A percentile compares a stretch with the other conserved stretches of the same genome.
Conservation (phyloP, 805 yeast species). For the Debaryomyces tyrocola region DNA sequence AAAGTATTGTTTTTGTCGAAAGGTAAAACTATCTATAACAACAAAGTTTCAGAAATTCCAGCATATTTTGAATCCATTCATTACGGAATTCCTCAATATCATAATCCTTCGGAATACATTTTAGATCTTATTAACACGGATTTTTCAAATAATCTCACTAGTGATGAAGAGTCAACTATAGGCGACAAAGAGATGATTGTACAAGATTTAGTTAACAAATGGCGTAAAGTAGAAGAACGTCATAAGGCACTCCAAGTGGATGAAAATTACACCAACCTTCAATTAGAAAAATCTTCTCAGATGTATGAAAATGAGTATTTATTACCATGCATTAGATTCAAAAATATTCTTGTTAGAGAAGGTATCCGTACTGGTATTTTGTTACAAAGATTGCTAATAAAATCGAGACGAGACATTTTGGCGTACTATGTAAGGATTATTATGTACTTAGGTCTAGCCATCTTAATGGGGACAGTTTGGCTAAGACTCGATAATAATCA, state of each 20-base stretch:
- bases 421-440: conserved; percentile 36
- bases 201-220: background rate
- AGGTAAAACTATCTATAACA: conserved; percentile 22
- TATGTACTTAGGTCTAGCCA: conserved; percentile 41
- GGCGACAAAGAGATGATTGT: background rate
- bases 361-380: conserved; percentile 16
- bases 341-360: conserved; percentile 3
- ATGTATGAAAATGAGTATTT: background rate
- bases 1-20: conserved; percentile 19
- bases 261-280: background rate
- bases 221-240: background rate
- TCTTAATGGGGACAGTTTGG: conserved; percentile 40
- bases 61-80: conserved; percentile 20
- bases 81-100: conserved; percentile 15
- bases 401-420: conserved; percentile 34
- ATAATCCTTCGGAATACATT: conserved; percentile 27
- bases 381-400: conserved; percentile 24
- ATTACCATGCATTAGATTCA: conserved; percentile 3
- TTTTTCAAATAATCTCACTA: conserved; percentile 10
- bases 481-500: conserved; percentile 26
- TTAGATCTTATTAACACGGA: conserved; percentile 31
- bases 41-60: conserved; percentile 9
- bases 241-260: background rate
- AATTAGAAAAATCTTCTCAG: background rate
- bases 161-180: background rate